Conservation (phyloP, 768 basidiomycete species). For the Royoungia palumana region DNA sequence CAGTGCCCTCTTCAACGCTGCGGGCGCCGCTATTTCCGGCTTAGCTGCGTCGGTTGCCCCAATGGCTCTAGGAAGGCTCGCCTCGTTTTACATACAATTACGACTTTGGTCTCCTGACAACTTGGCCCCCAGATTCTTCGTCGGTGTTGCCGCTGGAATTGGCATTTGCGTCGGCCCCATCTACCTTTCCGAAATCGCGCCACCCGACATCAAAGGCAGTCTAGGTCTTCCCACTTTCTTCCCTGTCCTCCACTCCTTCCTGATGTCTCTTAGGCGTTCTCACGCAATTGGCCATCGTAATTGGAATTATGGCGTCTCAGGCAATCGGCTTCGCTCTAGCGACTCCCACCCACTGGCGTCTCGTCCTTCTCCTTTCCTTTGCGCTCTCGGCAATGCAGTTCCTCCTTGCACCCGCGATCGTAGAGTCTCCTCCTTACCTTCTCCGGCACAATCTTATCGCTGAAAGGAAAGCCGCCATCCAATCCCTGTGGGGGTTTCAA, state of each 20-base stretch:
- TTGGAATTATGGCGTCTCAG: constrained; percentile 88
- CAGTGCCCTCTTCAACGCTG: constrained; percentile 51
- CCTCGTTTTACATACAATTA: background rate
- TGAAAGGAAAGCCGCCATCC: constrained; percentile 44
- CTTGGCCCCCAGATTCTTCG: constrained; percentile 45
- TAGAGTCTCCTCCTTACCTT: constrained; percentile 75
- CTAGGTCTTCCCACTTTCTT: constrained; percentile 48
- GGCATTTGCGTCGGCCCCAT: constrained; percentile 80
- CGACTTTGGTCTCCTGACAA: background rate
- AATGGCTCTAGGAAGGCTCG: constrained; percentile 66
- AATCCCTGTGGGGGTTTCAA: constrained; percentile 52
- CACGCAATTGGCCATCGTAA: constrained; percentile 78
- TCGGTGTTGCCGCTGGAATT: constrained; percentile 69
- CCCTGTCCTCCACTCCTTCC: background rate
- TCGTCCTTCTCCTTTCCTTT: constrained; percentile 63
- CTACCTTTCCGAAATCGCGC: constrained; percentile 83
- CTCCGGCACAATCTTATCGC: constrained; percentile 45
- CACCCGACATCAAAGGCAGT: constrained; percentile 67
- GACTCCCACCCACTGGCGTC: constrained; percentile 64
- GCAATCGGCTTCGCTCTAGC: constrained; percentile 67
- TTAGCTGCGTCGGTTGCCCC: constrained; percentile 53
- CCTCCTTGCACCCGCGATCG: constrained; percentile 48
- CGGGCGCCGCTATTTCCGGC: constrained; percentile 66
- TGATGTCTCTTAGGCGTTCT: constrained; percentile 54
- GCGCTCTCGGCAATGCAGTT: constrained; percentile 55